Base-by-base conservation (phyloP, 192 early-diverging fungal genomes). In the Allomyces javanicus region DNA sequence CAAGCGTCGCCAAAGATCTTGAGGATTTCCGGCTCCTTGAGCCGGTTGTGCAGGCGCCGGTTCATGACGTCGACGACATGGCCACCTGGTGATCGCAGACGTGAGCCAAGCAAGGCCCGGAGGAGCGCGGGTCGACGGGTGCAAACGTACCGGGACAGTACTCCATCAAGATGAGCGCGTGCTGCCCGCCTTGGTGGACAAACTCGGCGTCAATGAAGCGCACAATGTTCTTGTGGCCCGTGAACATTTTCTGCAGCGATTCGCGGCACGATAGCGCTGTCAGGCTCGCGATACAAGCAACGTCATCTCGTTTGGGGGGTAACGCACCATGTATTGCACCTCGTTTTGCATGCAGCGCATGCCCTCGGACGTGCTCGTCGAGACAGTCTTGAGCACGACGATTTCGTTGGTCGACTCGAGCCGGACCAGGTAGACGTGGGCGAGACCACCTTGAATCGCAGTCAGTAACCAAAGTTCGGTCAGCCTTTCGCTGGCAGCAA, bases 101-200 rank as follows among this genome's bases (percentile, higher is more conserved):
- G 63, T 24, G 27, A 65, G 63, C 14, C 33, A 65, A 23, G 63
- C 63, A 14, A 33, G 26, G 10, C 24, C 10, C 61, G 10, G 26
- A 65, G 10, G 22, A 19, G 33, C 25, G 19, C 7, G 9, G 22
- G 25, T 62, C 25, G 43, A 68, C 24, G 40, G 24, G 19, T n/a
- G 19, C 26, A 17, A 26, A 24, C 64, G 70, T 80, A 83, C 90
- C 86, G 22, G 82, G 72, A 73, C 94, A 97, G 72, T 88, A 85
- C 71, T 97, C 94, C 89, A 94, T 94, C 71, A 97, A 77, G 62
- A 97, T 92, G 62, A 87, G 79, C 14, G 83, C 77, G 66, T 92
- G 88, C 63, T 78, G 92, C n/a, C 87, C 84, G 21, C 79, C 86
- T 22, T 72, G 71, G 26, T 75, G 74, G 65, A 74, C 75, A 24